These are phyloP conservation scores for Trichoderma arundinaceum DNA, from an alignment of 2,329 filamentous ascomycete genomes.

Conservation along the genomic window DNA sequence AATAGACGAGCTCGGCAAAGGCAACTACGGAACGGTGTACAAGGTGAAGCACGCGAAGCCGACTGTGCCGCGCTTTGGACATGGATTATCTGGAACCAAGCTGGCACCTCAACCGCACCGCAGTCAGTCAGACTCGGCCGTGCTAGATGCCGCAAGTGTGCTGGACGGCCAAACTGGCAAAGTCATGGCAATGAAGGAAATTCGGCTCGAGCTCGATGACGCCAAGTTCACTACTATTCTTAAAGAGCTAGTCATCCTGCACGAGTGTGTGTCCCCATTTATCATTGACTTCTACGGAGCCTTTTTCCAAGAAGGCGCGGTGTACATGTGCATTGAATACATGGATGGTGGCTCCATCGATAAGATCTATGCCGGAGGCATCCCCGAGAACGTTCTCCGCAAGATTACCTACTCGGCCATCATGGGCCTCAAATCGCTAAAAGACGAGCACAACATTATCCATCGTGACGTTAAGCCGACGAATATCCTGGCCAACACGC, in stretches of 20 bases:
- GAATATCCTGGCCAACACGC: constrained; percentile 92
- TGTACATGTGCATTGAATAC: constrained; percentile 99
- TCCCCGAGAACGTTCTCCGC: constrained; percentile 84
- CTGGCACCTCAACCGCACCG: constrained; percentile 45
- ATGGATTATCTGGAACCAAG: constrained; percentile 60
- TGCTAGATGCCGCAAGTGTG: constrained; percentile 41
- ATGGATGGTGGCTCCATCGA: constrained; percentile 99
- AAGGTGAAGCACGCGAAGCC: constrained; percentile 86
- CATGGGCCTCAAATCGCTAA: constrained; percentile 88
- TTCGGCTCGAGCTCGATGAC: constrained; percentile 92
- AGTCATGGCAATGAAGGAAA: constrained; percentile 99
- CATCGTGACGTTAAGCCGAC: constrained; percentile 98
- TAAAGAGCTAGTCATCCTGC: constrained; percentile 95
- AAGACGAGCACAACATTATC: constrained; percentile 99
- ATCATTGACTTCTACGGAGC: constrained; percentile 99
- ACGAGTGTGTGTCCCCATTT: constrained; percentile 92
- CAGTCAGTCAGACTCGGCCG: constrained; percentile 46
- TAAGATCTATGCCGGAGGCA: constrained; percentile 88
- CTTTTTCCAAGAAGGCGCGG: constrained; percentile 97
- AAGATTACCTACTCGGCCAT: constrained; percentile 92
- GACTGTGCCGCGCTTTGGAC: constrained; percentile 61
- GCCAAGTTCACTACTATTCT: constrained; percentile 96
- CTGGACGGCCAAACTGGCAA: constrained; percentile 66
- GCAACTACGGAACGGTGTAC: constrained; percentile 98
- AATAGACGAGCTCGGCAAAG: constrained; percentile 91